Evolutionary conservation across 2,329 filamentous ascomycete species (phyloP).

Genomic region (Penicillium hesseltinei): DNA sequence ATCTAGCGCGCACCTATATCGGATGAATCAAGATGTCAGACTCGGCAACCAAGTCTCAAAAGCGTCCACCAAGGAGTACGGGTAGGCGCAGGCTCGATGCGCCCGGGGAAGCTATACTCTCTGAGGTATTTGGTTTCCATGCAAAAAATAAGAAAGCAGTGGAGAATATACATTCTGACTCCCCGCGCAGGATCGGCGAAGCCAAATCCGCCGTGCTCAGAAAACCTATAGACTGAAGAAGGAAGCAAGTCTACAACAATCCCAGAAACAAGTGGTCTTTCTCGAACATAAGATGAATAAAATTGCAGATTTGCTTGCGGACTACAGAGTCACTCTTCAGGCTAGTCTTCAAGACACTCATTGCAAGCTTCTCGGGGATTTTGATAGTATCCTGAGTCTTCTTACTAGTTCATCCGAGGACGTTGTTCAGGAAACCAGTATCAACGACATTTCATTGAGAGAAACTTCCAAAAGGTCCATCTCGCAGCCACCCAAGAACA

Average conservation of each 20-base stretch:
- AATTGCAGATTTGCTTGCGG: background rate
- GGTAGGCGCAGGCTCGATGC: slow-evolving; percentile 1
- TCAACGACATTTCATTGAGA: background rate
- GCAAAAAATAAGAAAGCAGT: background rate
- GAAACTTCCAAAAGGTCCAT: background rate
- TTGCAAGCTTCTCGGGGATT: background rate
- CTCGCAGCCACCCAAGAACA: background rate
- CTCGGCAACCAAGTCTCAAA: background rate
- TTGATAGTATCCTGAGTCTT: background rate
- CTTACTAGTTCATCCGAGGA: background rate
- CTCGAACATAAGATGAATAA: background rate
- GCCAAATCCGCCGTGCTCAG: slow-evolving; percentile 2
- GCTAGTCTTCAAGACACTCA: background rate
- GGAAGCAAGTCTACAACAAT: background rate
- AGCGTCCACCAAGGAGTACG: background rate
- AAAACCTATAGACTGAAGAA: slow-evolving; percentile 2
- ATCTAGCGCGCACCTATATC: background rate
- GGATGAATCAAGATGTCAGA: background rate
- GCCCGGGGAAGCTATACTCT: background rate
- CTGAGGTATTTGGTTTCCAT: background rate
- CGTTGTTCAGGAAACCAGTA: background rate
- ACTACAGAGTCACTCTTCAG: background rate
- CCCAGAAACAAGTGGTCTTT: background rate
- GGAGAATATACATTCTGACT: background rate
- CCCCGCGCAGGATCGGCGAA: slow-evolving; percentile 1